Conservation (phyloP, 371 early-diverging fungal genomes). For the Funneliformis caledonium region DNA sequence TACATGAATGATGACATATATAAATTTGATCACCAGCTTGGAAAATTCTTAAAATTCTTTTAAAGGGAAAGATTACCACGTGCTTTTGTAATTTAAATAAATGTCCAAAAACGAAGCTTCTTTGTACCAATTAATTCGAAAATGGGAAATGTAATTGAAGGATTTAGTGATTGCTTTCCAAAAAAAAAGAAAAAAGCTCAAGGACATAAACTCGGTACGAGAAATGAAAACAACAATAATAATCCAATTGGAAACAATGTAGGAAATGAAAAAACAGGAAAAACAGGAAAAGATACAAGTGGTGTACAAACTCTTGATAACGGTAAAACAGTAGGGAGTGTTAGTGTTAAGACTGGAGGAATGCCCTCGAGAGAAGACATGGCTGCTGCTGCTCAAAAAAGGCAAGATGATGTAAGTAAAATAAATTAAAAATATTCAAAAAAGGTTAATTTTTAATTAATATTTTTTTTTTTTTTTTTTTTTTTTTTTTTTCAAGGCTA, state of each 20-base stretch:
- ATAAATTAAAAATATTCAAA: background rate
- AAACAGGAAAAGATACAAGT: background rate
- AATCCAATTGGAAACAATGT: background rate
- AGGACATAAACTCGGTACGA: background rate
- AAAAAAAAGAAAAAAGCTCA: background rate
- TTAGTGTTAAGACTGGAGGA: background rate
- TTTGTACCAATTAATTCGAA: background rate
- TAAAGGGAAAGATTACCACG: no score
- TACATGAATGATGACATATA: no score
- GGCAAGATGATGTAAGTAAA: slow-evolving; percentile 1
- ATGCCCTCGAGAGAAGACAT: background rate
- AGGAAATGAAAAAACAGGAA: background rate
- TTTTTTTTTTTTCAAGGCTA: background rate
- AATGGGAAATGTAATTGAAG: background rate
- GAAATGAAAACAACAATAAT: background rate
- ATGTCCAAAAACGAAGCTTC: no score
- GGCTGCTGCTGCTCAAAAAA: slow-evolving; percentile 5
- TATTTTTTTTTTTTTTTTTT: no score
- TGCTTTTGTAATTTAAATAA: no score
- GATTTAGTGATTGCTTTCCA: background rate
- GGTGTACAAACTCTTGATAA: no score
- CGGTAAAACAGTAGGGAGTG: background rate
- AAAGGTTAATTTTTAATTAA: background rate
- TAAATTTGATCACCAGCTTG: no score
- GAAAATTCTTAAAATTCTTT: no score